Evolutionary conservation across 768 basidiomycete genomes (phyloP), one percentile per base, ranked within the genome.

Genomic region (Tulasnella sp.): DNA sequence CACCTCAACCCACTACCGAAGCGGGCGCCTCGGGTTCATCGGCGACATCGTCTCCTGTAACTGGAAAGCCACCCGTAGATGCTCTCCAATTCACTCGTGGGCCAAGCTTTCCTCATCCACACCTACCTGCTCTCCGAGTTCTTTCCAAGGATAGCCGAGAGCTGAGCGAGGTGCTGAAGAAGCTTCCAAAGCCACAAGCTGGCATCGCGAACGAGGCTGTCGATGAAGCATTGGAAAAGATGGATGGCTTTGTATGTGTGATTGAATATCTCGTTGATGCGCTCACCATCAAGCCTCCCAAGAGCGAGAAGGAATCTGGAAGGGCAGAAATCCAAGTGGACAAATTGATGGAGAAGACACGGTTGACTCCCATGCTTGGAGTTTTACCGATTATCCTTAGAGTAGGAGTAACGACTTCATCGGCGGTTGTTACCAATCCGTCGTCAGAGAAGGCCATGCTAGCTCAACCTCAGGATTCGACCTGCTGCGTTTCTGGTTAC

Each of bases 201-300:
- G 56, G 40, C 22, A 63, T 83, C 7, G 85, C 86, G n/a, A 70
- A 72, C 34, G 85, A 89, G 61, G 86, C 83, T 4, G 83, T 88
- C 8, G 79, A 82, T 48, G 85, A 87, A 59, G 86, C 82, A 1
- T 78, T 81, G 57, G 74, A 73, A 48, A 80, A 77, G 13, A 66
- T 88, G 24, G 66, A 70, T 57, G 72, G 76, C 19, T 64, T 88
- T 15, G 67, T 68, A 13, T 66, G 70, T 8, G 69, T 86, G 24
- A 67, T 86, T 12, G 79, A 81, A 53, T 69, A 69, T 13, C 35
- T 50, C 27, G 37, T 29, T 15, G 48, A 15, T 27, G 29, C 29
- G 10, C 28, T 40, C 37, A 50, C 35, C 8, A 20, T 28, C 28
- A 39, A 29, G 9, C 31, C 39, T 1, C 58, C 58, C n/a, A 61